phyloP scores from a whole-genome alignment of 768 basidiomycete species.

The Phylloporus sp. region DNA sequence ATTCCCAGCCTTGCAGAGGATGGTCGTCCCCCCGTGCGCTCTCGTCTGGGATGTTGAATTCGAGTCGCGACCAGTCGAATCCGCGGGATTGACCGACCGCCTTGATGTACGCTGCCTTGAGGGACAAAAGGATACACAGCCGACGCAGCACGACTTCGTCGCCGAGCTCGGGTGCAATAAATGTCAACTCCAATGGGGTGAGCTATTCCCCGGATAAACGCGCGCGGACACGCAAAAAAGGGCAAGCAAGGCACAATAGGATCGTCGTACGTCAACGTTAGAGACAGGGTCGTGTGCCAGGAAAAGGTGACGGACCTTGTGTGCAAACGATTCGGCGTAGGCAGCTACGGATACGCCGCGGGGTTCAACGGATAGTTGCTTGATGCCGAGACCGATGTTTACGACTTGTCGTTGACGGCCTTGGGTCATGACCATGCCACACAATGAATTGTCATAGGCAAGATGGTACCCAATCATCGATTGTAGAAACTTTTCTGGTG shows the following conservation, averaged over 20 bases:
- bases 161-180: constrained; percentile 46
- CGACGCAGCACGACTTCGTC: constrained; percentile 70
- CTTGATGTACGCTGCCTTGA: constrained; percentile 80
- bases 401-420: constrained; percentile 70
- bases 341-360: constrained; percentile 52
- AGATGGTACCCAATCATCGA: constrained; percentile 82
- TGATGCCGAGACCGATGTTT: constrained; percentile 79
- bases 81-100: constrained; percentile 79
- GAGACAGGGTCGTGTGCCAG: not conserved
- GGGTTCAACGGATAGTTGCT: constrained; percentile 61
- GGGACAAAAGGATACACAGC: constrained; percentile 70
- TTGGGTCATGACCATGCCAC: constrained; percentile 86
- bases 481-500: constrained; percentile 59
- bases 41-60: constrained; percentile 69
- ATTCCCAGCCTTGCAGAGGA: constrained; percentile 78
- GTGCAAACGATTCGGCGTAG: constrained; percentile 71
- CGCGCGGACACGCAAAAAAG: not conserved
- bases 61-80: constrained; percentile 78
- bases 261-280: not conserved
- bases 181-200: constrained; percentile 49
- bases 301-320: constrained; percentile 52
- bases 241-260: not conserved
- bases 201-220: constrained; percentile 29
- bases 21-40: constrained; percentile 64
- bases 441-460: constrained; percentile 60